Conservation (phyloP, 1,139 yeast species). For the Kurtzmaniella quercitrusa region DNA sequence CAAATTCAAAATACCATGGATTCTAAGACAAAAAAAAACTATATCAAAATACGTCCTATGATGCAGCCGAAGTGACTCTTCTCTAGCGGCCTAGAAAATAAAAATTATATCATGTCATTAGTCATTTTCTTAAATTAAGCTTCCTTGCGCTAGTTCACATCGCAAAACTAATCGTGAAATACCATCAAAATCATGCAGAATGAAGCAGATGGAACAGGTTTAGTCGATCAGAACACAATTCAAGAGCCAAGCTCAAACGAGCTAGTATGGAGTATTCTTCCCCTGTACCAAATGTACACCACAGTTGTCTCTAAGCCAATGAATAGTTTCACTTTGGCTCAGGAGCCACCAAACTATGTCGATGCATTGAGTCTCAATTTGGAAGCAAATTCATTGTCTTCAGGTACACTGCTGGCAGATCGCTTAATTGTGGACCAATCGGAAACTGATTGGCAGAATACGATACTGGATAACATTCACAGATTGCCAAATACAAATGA, state of each 20-base stretch:
- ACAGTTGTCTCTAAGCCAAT: constrained; percentile 37
- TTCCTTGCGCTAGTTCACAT: background rate
- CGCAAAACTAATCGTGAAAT: background rate
- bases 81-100: too few species aligned
- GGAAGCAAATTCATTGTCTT: constrained; percentile 1
- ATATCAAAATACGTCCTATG: too few species aligned
- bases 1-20: too few species aligned
- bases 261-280: constrained; percentile 30
- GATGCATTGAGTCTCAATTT: constrained; percentile 3
- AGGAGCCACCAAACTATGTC: constrained; percentile 14
- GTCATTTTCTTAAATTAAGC: background rate
- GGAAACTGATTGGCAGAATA: constrained; percentile 31
- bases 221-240: background rate
- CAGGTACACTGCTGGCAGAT: constrained; percentile 2
- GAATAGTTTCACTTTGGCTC: constrained; percentile 16
- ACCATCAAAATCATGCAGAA: background rate
- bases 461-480: constrained; percentile 36
- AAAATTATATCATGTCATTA: background rate
- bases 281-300: constrained; percentile 46
- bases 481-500: constrained; percentile 30
- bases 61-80: too few species aligned
- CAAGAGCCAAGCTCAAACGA: background rate
- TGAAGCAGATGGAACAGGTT: background rate
- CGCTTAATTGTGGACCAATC: constrained; percentile 29
- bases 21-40: too few species aligned